Base-by-base conservation (phyloP, 2,329 filamentous ascomycete species). In the Ophiostoma pallidulum region DNA sequence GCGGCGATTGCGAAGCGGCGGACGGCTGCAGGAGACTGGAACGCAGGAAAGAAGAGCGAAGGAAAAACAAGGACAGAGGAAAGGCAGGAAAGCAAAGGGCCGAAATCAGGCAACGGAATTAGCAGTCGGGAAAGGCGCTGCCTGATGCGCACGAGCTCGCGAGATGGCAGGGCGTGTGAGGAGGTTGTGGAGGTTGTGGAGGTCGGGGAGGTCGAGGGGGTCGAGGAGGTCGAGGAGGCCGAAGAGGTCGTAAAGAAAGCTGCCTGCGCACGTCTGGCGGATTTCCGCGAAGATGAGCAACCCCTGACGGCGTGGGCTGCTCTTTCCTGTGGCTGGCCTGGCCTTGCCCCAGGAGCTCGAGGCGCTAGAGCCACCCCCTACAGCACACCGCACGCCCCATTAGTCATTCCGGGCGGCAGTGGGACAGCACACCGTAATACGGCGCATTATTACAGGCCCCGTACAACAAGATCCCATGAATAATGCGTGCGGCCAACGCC, bases 221-320 rank as follows among this genome's bases (percentile, higher is more conserved):
- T 32, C n/a, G 20, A 41, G 36, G 37, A 22, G 36, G 14, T 4
- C 6, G 9, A 14, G 19, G 26, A 20, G 22, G n/a, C 19, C 28
- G 18, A 35, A 32, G 32, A 16, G 44, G n/a, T n/a, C n/a, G n/a
- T n/a, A n/a, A n/a, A n/a, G 19, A 26, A 46, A 20, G 13, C 12
- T 32, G 33, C 44, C 44, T 46, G 44, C 44, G 38, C 26, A 32
- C 45, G n/a, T 47, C 37, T 29, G 45, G 37, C 45, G 35, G 45
- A 47, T 41, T 47, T 35, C 37, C 45, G 44, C 44, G 37, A 35
- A 20, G 35, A 37, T 26, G 45, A 24, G 32, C 29, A 26, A 32
- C 45, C 45, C 45, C 45, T 47, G 45, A 47, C 36, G 33, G 42
- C 24, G 22, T 33, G 40, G 29, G 26, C 24, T 35, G 8, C 29